Percentiles rank a stretch among this genome's conserved stretches.
Conservation (phyloP, 2,329 filamentous ascomycete genomes). For the Colletotrichum viniferum region DNA sequence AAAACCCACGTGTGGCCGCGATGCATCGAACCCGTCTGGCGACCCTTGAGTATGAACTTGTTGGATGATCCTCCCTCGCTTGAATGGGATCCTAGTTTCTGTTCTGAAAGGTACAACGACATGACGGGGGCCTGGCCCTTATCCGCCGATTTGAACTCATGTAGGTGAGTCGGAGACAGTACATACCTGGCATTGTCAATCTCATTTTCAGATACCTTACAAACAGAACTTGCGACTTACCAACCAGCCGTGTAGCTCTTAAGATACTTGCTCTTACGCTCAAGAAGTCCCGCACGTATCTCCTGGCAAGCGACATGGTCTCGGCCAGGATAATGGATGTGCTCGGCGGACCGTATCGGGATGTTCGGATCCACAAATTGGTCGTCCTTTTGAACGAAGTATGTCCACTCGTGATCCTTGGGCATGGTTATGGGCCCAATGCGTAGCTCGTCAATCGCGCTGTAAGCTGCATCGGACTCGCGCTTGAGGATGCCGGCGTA, state of each 20-base stretch:
- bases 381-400: slow-evolving; percentile 80
- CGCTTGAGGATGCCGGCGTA: slow-evolving; percentile 90
- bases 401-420: slow-evolving; percentile 89
- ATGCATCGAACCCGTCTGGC: slow-evolving; percentile 91
- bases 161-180: slow-evolving; percentile 91
- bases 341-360: slow-evolving; percentile 77
- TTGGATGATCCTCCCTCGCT: slow-evolving; percentile 82
- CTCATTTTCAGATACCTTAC: not conserved
- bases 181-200: slow-evolving; percentile 72
- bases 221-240: slow-evolving; percentile 54
- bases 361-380: slow-evolving; percentile 87
- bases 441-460: slow-evolving; percentile 79
- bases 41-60: slow-evolving; percentile 97
- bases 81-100: slow-evolving; percentile 93
- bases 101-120: slow-evolving; percentile 93
- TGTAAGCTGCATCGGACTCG: slow-evolving; percentile 83
- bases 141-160: slow-evolving; percentile 99
- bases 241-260: slow-evolving; percentile 97
- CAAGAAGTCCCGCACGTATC: slow-evolving; percentile 87
- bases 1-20: slow-evolving; percentile 78
- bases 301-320: slow-evolving; percentile 83
- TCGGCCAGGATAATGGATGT: slow-evolving; percentile 90
- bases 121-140: slow-evolving; percentile 91
- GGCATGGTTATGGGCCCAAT: slow-evolving; percentile 89
- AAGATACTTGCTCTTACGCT: slow-evolving; percentile 98